Evolutionary conservation across 2,329 filamentous ascomycete genomes (phyloP).

Genomic region (Nannizziopsis arthrosporioides): DNA sequence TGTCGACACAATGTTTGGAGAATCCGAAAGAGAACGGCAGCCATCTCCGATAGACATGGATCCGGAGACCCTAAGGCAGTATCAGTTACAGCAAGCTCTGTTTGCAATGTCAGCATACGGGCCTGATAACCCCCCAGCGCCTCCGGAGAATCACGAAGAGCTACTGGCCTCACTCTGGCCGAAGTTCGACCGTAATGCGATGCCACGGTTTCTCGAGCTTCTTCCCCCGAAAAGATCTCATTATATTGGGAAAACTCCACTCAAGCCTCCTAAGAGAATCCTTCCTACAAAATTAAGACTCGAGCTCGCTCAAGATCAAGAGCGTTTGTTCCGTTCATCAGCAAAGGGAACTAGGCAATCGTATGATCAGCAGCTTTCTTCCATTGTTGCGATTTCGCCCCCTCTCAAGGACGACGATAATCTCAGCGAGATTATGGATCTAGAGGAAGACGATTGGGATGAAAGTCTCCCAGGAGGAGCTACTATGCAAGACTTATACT

Average conservation of each 20-base stretch:
- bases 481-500: conserved; percentile 66
- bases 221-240: conserved; percentile 69
- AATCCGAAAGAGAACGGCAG: conserved; percentile 21
- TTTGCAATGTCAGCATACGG: conserved; percentile 37
- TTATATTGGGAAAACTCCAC: conserved; percentile 65
- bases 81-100: conserved; percentile 37
- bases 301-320: conserved; percentile 74
- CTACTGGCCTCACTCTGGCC: conserved; percentile 71
- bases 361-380: conserved; percentile 45
- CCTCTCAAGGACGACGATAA: conserved; percentile 40
- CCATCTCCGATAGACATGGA: conserved; percentile 32
- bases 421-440: conserved; percentile 36
- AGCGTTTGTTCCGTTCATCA: conserved; percentile 69
- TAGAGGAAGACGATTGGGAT: conserved; percentile 49
- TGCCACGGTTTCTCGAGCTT: conserved; percentile 69
- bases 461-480: conserved; percentile 55
- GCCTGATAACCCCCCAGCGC: conserved; percentile 53
- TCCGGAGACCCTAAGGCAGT: conserved; percentile 31
- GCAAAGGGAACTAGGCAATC: conserved; percentile 46
- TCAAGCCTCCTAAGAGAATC: conserved; percentile 68
- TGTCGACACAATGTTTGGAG: conserved; percentile 6
- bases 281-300: conserved; percentile 79
- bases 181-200: conserved; percentile 60
- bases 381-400: conserved; percentile 38
- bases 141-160: conserved; percentile 61